These are phyloP conservation scores for Wickerhamiella allomyrinae DNA, from an alignment of 805 yeast species.

Conservation along the genomic window DNA sequence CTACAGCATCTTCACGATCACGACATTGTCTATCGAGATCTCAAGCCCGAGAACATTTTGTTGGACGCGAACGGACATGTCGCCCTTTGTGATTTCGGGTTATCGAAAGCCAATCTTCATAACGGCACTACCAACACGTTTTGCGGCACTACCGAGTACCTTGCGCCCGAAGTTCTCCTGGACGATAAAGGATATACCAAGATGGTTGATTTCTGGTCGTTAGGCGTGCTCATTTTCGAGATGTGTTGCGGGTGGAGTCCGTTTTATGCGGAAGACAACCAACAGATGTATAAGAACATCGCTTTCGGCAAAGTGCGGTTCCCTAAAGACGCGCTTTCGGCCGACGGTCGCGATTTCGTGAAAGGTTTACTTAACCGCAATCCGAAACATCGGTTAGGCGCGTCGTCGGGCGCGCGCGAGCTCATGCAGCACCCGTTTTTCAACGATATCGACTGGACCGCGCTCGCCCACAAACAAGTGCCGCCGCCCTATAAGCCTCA, in stretches of 20 bases:
- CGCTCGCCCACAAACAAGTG: slow-evolving; percentile 59
- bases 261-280: slow-evolving; percentile 93
- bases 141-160: slow-evolving; percentile 95
- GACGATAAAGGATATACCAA: slow-evolving; percentile 96
- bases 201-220: slow-evolving; percentile 98
- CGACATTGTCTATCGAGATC: slow-evolving; percentile 90
- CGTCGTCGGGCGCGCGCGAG: slow-evolving; percentile 83
- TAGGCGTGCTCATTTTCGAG: slow-evolving; percentile 92
- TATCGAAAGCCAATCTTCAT: slow-evolving; percentile 81
- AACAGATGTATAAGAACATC: slow-evolving; percentile 97
- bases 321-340: slow-evolving; percentile 86
- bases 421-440: slow-evolving; percentile 85
- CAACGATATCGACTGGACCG: slow-evolving; percentile 80
- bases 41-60: slow-evolving; percentile 91
- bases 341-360: slow-evolving; percentile 90
- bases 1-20: slow-evolving; percentile 89
- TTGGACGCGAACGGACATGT: slow-evolving; percentile 95
- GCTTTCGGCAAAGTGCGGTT: slow-evolving; percentile 97
- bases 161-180: slow-evolving; percentile 90
- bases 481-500: slow-evolving; percentile 98
- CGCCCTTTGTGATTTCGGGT: slow-evolving; percentile 93
- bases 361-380: slow-evolving; percentile 90
- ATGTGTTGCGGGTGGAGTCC: slow-evolving; percentile 99
- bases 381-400: slow-evolving; percentile 89
- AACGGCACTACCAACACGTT: slow-evolving; percentile 82